Base-by-base conservation (phyloP, 768 basidiomycete species). In the Suillus placidus region DNA sequence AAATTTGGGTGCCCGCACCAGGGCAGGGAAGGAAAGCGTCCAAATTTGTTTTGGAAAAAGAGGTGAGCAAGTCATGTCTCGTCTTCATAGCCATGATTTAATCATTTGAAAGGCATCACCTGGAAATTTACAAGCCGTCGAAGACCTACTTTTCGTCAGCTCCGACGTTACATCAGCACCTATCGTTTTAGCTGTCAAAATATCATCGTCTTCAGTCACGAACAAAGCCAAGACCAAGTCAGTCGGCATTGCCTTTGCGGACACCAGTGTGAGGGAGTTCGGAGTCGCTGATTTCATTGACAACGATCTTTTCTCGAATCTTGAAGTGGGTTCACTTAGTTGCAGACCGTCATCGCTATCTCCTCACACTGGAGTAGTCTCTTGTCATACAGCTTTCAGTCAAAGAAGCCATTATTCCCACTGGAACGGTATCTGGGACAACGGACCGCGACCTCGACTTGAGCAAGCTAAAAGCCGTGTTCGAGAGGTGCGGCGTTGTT, bases 271-370 rank as follows among this genome's bases (percentile, higher is more conserved):
- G 8, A 87, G 94, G 26, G 86, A 92, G 71, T 82, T 99, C 6
- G 97, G 97, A 0, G 90, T 96, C 0, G 84, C 92, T 14, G 95
- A 99, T 67, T 99, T 94, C 71, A 87, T 89, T 9, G 97, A 99
- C 77, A 97, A 95, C 70, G 97, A 99, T 66, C 80, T 95, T 18
- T 99, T 96, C 77, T 95, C 94, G 1, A 99, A 99, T 71, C 89
- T 91, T 4, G 97, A 99, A 84, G 97, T 94, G 66, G 49, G 78
- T 63, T 51, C 16, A 20, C n/a, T 61, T 18, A 51, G 30, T 62
- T 26, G 9, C 57, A 42, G 26, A 30, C 40, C 14, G 34, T 63
- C 10, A 51, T 61, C 45, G 47, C 1, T 9, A 38, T 54, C 67
- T 40, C 67, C 63, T 34, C 45, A 32, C 51, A 14, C 49, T 14